Base-by-base conservation (phyloP, 2,329 filamentous ascomycete genomes). In the Cadophora luteo-olivacea region DNA sequence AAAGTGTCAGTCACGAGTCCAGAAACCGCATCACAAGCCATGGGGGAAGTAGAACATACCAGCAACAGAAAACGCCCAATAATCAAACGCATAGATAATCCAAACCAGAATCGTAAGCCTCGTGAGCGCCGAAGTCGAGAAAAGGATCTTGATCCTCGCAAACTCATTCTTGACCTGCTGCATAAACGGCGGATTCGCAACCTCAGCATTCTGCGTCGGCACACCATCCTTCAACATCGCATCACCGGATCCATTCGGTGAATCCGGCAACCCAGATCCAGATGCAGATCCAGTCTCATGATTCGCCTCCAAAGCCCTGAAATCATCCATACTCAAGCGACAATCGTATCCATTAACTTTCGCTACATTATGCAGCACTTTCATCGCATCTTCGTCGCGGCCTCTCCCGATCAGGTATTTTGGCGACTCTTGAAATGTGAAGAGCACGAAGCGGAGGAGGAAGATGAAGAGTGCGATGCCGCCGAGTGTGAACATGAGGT, bases 361-460 rank as follows among this genome's bases (percentile, higher is more conserved):
- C 0, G 86, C 86, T 32, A 88, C 84, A 73, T 86, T 82, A 65
- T 88, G 84, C 1, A 89, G 82, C 3, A 87, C 80, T 0, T 80
- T 72, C 24, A 88, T 82, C 0, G 86, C 86, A 61, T 87, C 81
- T 11, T 80, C 80, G 67, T 88, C 84, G 19, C 78, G 78, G 0
- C 85, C 86, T 70, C 84, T 84, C 24, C 84, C 83, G 81, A 88
- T 85, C 14, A 88, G 79, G 68, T 81, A 88, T 69, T 88, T 88
- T 1, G 86, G 86, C 0, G 83, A 85, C 72, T 89, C 86, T 70
- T 82, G 85, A 57, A 89, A 84, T 11, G 80, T 84, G 75, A 89
- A 89, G 69, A 84, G 80, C 8, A 84, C 75, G 70, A 86, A 87
- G n/a, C 87, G 85, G 16, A 84, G 71, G 38, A 84, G 69, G 68